phyloP scores from a whole-genome alignment of 2,329 filamentous ascomycete species.

The Pseudocercospora pini-densiflorae region DNA sequence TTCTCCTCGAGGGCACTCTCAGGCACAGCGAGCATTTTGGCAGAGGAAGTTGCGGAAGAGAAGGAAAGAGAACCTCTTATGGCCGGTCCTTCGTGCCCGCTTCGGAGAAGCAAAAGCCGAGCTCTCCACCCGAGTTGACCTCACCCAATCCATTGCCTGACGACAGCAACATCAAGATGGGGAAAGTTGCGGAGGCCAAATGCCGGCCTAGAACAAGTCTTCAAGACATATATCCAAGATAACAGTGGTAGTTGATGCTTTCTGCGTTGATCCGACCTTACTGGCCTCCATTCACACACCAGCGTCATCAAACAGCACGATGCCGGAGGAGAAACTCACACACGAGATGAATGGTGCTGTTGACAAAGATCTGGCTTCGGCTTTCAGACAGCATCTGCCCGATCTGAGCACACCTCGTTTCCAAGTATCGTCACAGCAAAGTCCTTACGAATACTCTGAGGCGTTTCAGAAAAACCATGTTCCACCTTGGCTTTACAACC shows the following conservation, averaged over 20 bases:
- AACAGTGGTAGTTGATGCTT: not conserved
- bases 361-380: constrained; percentile 25
- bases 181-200: not conserved
- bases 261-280: not conserved
- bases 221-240: not conserved
- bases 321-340: not conserved
- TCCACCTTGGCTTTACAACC: constrained; percentile 35
- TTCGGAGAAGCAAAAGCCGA: constrained; percentile 1
- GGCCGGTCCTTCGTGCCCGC: constrained; percentile 13
- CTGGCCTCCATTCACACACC: too few species aligned
- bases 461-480: constrained; percentile 31
- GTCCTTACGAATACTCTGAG: constrained; percentile 63
- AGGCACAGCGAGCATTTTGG: not conserved
- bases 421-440: constrained; percentile 63
- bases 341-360: constrained; percentile 15
- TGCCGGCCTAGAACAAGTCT: not conserved
- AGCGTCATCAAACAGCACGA: too few species aligned
- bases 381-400: constrained; percentile 63
- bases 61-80: not conserved
- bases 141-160: constrained; percentile 21
- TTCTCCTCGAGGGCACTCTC: not conserved
- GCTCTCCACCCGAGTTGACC: constrained; percentile 1
- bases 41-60: not conserved
- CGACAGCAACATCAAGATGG: constrained; percentile 10
- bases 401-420: constrained; percentile 65